Percentiles rank a stretch among this genome's conserved stretches.
Evolutionary conservation across 768 basidiomycete species (phyloP).

Genomic region (Piloderma croceum): DNA sequence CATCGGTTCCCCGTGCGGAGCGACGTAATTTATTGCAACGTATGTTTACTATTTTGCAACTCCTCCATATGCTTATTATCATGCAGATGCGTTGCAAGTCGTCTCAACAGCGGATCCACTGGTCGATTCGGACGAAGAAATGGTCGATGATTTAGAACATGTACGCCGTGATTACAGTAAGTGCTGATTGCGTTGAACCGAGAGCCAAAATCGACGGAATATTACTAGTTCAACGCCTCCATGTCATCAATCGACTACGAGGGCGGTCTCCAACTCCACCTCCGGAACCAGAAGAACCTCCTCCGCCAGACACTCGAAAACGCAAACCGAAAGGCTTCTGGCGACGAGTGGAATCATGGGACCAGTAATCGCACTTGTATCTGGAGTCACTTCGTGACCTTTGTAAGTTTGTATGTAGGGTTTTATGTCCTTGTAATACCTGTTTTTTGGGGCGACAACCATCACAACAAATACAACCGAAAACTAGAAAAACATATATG

Average conservation of each 20-base stretch:
- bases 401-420: too few relatives aligned
- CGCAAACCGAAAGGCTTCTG: conserved; percentile 7
- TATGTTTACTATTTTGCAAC: too few relatives aligned
- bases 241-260: conserved; percentile 47
- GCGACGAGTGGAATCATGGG: conserved; percentile 15
- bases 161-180: conserved; percentile 61
- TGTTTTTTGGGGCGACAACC: too few relatives aligned
- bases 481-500: too few relatives aligned
- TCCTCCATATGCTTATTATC: conserved; percentile 5
- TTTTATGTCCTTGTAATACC: too few relatives aligned
- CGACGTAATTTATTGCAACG: conserved; percentile 55
- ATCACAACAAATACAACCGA: too few relatives aligned
- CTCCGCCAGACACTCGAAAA: conserved; percentile 10
- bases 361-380: conserved; percentile 15
- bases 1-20: not conserved
- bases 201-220: too few relatives aligned
- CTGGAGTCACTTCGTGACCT: too few relatives aligned
- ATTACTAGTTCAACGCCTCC: conserved; percentile 43
- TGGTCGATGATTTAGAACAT: conserved; percentile 57
- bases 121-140: conserved; percentile 69
- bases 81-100: conserved; percentile 70
- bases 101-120: conserved; percentile 60
- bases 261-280: conserved; percentile 47
- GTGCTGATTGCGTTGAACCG: too few relatives aligned
- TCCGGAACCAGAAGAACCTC: conserved; percentile 23